Conservation (phyloP, 495 filamentous ascomycete species). For the Podospora pseudocomata region DNA sequence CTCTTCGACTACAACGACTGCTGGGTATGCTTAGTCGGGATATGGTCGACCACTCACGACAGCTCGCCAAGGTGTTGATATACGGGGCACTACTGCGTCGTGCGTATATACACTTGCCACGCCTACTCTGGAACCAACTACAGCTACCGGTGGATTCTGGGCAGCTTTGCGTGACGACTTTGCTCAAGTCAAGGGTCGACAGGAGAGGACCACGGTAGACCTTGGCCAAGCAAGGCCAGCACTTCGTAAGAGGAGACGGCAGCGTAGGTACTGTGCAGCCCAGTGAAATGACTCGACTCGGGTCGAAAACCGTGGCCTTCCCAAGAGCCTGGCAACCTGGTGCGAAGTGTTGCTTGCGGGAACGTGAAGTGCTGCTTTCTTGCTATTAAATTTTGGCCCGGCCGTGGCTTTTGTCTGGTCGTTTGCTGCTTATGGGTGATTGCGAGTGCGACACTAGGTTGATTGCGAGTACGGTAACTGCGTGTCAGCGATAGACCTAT, state of each 20-base stretch:
- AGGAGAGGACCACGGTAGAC: neutral
- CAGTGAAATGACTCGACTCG: neutral
- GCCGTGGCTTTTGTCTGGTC: neutral
- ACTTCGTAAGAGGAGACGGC: neutral
- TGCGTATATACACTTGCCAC: neutral
- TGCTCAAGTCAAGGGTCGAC: neutral
- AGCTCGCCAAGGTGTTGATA: neutral
- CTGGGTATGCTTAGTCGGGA: neutral
- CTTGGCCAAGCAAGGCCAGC: neutral
- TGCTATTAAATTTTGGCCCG: neutral
- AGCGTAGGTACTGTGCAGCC: neutral
- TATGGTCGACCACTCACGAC: neutral
- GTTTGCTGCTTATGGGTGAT: neutral
- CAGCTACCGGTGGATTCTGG: neutral
- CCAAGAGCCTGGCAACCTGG: neutral
- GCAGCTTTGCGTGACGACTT: neutral
- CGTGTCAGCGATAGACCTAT: neutral
- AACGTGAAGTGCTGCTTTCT: neutral
- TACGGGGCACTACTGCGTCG: neutral
- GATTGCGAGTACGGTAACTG: neutral
- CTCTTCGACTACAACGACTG: neutral
- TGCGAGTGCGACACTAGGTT: neutral
- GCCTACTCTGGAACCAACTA: neutral
- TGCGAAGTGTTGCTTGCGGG: neutral
- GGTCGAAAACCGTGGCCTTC: neutral